A percentile compares a stretch with the other conserved stretches of the same genome.
Conservation (phyloP, 176 grass and related monocot genomes). For the Urochloa ruziziensis region DNA sequence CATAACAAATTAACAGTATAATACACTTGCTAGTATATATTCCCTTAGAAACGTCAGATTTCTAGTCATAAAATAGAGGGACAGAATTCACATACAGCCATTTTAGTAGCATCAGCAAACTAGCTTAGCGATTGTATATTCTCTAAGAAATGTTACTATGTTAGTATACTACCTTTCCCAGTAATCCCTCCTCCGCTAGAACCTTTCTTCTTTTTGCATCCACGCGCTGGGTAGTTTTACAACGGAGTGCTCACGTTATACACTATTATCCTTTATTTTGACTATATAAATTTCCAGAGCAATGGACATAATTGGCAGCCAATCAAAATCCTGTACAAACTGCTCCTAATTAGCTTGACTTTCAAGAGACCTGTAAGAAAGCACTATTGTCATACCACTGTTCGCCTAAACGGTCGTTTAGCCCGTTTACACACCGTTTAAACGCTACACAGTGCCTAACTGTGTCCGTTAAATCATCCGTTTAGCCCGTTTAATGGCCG, state of each 20-base stretch:
- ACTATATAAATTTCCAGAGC: not conserved
- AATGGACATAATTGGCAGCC: too few relatives aligned
- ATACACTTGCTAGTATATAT: not conserved
- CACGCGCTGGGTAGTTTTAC: not conserved
- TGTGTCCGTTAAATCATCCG: too few relatives aligned
- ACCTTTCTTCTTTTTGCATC: not conserved
- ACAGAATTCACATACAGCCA: not conserved
- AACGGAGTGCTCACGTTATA: not conserved
- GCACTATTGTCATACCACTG: too few relatives aligned
- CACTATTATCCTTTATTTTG: too few relatives aligned
- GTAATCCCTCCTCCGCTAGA: too few relatives aligned
- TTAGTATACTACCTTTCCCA: not conserved
- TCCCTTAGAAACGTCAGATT: not conserved
- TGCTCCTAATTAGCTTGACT: not conserved
- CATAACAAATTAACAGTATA: too few relatives aligned
- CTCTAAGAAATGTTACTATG: not conserved
- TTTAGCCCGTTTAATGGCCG: too few relatives aligned
- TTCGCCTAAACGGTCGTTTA: too few relatives aligned
- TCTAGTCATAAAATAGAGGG: not conserved
- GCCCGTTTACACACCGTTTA: too few relatives aligned
- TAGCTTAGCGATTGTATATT: not conserved
- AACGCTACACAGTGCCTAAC: too few relatives aligned
- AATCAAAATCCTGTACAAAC: not conserved
- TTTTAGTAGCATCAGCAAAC: not conserved
- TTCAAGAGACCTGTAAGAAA: not conserved